These are phyloP conservation scores for Draba incana DNA, from an alignment of 345 rosid genomes.

Conservation along the genomic window DNA sequence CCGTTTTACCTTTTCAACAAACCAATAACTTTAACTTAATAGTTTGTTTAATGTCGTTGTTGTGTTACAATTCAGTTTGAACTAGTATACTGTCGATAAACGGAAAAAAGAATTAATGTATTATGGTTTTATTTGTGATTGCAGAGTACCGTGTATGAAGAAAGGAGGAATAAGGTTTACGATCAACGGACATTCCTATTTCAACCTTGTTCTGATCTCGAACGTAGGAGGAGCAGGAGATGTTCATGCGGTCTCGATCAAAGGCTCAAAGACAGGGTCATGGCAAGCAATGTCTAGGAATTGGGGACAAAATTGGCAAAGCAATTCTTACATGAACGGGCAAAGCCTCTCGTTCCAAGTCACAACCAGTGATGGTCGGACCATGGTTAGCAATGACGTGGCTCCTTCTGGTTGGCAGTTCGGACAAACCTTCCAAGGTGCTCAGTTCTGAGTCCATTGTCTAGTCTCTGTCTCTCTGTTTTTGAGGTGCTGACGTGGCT, in stretches of 20 bases:
- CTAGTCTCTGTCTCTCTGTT: conserved; percentile 6
- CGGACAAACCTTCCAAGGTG: conserved; percentile 83
- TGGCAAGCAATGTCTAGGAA: conserved; percentile 97
- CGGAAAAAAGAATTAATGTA: neutral
- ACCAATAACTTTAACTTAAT: too few relatives aligned
- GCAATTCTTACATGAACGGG: conserved; percentile 79
- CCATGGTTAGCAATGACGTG: conserved; percentile 61
- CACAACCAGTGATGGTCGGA: conserved; percentile 85
- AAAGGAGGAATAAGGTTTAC: conserved; percentile 92
- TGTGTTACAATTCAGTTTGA: too few relatives aligned
- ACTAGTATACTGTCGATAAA: too few relatives aligned
- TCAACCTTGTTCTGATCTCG: conserved; percentile 80
- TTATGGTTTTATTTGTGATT: conserved; percentile 1
- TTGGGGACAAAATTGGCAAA: conserved; percentile 99
- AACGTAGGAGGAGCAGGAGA: conserved; percentile 96
- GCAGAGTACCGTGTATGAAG: conserved; percentile 84
- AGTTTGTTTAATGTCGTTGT: too few relatives aligned
- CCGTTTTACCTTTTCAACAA: neutral
- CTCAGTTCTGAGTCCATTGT: conserved; percentile 49
- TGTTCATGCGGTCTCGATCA: conserved; percentile 73
- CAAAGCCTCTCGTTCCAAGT: conserved; percentile 89
- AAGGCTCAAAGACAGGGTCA: conserved; percentile 73
- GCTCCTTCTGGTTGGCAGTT: conserved; percentile 80
- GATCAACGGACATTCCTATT: conserved; percentile 91
- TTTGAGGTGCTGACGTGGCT: conserved; percentile 39